These are phyloP conservation scores for Curvularia spicifera DNA, from an alignment of 2,329 filamentous ascomycete species.

Conservation along the genomic window DNA sequence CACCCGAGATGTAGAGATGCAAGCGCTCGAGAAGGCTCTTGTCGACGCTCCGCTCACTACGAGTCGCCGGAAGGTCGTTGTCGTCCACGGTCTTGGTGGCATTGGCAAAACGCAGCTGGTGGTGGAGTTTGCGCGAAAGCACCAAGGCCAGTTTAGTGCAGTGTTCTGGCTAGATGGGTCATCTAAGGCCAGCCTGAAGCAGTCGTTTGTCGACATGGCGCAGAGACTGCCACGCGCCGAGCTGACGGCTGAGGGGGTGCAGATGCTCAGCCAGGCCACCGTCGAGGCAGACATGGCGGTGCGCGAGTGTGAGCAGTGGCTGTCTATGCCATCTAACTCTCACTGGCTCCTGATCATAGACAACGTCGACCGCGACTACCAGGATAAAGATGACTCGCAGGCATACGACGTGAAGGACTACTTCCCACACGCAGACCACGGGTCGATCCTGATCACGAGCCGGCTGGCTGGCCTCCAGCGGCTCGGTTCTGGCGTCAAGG, in stretches of 20 bases:
- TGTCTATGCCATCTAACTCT: constrained; percentile 21
- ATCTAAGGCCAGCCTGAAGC: constrained; percentile 20
- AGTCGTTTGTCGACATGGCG: constrained; percentile 19
- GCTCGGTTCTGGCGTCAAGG: constrained; percentile 36
- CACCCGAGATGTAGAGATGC: no score
- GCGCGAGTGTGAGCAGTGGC: constrained; percentile 24
- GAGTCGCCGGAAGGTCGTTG: no score
- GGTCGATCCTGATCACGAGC: constrained; percentile 29
- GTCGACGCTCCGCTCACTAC: no score
- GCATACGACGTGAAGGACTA: constrained; percentile 26
- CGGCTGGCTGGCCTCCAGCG: constrained; percentile 8
- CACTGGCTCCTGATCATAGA: constrained; percentile 28
- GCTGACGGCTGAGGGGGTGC: constrained; percentile 14
- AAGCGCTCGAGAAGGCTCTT: no score
- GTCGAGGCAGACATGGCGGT: constrained; percentile 20
- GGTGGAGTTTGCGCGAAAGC: constrained; percentile 21
- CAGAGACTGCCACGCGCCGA: constrained; percentile 22
- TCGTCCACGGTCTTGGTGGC: no score
- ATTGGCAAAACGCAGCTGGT: no score
- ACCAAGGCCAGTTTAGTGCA: constrained; percentile 18
- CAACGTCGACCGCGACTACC: constrained; percentile 28
- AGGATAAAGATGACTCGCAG: constrained; percentile 17
- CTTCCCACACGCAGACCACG: constrained; percentile 24
- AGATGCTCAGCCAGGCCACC: constrained; percentile 17
- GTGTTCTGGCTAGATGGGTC: constrained; percentile 27